A percentile compares a stretch with the other conserved stretches of the same genome.
phyloP scores from a whole-genome alignment of 2,329 filamentous ascomycete species.

The Purpureocillium takamizusanense region DNA sequence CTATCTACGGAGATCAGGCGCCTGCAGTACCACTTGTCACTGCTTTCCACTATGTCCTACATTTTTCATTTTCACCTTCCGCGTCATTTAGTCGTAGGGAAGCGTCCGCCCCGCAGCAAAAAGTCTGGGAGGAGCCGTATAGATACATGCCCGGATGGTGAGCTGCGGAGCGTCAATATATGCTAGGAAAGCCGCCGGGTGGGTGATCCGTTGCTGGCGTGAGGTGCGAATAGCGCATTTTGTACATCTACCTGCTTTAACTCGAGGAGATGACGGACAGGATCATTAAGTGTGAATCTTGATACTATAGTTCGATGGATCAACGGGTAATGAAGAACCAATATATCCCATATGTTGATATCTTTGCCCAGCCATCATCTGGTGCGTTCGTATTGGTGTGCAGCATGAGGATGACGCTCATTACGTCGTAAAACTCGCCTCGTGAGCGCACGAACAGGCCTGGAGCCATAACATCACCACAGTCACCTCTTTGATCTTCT shows the following conservation, averaged over 20 bases:
- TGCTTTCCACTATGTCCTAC: slow-evolving; percentile 7
- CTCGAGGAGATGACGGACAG: slow-evolving; percentile 3
- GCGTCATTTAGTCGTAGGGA: slow-evolving; percentile 3
- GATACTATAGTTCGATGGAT: slow-evolving; percentile 1
- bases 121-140: slow-evolving; percentile 13
- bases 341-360: background rate
- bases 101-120: slow-evolving; percentile 16
- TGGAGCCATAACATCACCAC: too few species aligned
- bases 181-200: background rate
- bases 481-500: slow-evolving; percentile 24
- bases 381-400: background rate
- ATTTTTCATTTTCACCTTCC: slow-evolving; percentile 10
- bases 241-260: slow-evolving; percentile 21
- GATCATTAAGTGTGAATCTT: too few species aligned
- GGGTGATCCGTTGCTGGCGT: background rate
- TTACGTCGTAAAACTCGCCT: too few species aligned
- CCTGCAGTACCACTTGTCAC: background rate
- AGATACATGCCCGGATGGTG: slow-evolving; percentile 11
- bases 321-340: slow-evolving; percentile 9
- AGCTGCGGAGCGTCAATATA: too few species aligned
- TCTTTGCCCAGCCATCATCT: too few species aligned
- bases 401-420: too few species aligned
- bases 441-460: too few species aligned
- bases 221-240: slow-evolving; percentile 11
- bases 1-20: too few species aligned